phyloP scores from a whole-genome alignment of 345 rosid genomes.

The Carallia pectinifolia region DNA sequence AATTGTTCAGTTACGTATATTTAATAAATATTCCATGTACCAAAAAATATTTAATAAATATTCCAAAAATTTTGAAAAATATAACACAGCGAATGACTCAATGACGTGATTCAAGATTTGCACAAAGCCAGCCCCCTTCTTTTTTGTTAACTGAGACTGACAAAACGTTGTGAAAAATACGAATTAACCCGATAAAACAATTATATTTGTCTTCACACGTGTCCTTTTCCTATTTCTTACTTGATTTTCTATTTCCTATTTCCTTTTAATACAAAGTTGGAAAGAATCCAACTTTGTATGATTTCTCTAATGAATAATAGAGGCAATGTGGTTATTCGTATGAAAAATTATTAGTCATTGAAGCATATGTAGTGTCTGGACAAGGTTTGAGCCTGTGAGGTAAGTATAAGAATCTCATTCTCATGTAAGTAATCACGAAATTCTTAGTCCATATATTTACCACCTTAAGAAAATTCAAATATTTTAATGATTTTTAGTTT shows the following conservation, averaged over 20 bases:
- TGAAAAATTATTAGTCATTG: not conserved
- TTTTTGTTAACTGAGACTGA: slow-evolving; percentile 20
- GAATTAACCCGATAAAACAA: slow-evolving; percentile 35
- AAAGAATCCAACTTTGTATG: not conserved
- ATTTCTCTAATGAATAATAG: slow-evolving; percentile 1
- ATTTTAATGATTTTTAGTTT: no score
- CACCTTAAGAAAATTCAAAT: no score
- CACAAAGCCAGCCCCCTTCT: slow-evolving; percentile 8
- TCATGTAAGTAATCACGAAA: no score
- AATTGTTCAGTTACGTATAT: not conserved
- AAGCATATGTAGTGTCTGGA: not conserved
- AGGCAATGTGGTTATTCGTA: not conserved
- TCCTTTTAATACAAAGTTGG: no score
- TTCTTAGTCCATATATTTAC: no score
- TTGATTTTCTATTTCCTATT: not conserved
- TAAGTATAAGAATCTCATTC: no score
- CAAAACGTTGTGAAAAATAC: slow-evolving; percentile 32
- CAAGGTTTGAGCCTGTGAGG: not conserved
- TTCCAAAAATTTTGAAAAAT: not conserved
- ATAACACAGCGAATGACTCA: no score
- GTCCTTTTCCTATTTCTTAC: not conserved
- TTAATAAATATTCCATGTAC: not conserved
- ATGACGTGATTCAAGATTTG: slow-evolving; percentile 4
- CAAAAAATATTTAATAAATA: not conserved
- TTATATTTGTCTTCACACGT: slow-evolving; percentile 22